phyloP scores from a whole-genome alignment of 2,329 filamentous ascomycete species.

The Niveomyces coronatus region DNA sequence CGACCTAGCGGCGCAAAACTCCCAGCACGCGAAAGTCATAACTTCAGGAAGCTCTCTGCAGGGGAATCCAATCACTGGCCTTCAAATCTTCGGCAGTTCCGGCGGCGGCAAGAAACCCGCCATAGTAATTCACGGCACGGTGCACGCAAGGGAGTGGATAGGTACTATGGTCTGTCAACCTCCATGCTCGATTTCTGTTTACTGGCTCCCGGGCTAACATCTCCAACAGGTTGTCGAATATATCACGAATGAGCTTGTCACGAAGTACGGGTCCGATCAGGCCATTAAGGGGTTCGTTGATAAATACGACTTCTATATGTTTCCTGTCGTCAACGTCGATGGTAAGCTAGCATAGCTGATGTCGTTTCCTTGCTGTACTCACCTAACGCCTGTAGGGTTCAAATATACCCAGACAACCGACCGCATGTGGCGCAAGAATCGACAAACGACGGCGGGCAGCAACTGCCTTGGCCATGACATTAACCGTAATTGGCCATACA shows the following conservation, averaged over 20 bases:
- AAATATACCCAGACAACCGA: conserved; percentile 45
- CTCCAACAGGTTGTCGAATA: conserved; percentile 35
- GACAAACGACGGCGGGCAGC: conserved; percentile 29
- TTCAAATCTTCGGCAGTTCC: conserved; percentile 42
- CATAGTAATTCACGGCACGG: conserved; percentile 45
- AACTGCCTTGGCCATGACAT: conserved; percentile 43
- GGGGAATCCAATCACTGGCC: conserved; percentile 48
- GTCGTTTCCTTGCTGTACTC: background rate
- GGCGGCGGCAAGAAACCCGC: conserved; percentile 36
- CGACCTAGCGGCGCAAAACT: conserved; percentile 32
- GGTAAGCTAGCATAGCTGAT: conserved; percentile 23
- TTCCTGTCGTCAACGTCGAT: conserved; percentile 53
- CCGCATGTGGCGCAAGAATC: conserved; percentile 54
- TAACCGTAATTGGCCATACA: conserved; percentile 51
- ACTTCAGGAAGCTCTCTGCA: conserved; percentile 36
- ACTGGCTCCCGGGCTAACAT: background rate
- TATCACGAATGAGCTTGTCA: conserved; percentile 37
- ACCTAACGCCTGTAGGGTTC: conserved; percentile 33
- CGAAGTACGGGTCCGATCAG: conserved; percentile 30
- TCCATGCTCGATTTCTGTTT: background rate
- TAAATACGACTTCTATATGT: conserved; percentile 56
- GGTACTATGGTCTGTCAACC: conserved; percentile 34
- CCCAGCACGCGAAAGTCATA: conserved; percentile 37
- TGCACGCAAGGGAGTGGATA: conserved; percentile 53
- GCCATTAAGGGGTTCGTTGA: conserved; percentile 38